A percentile compares a stretch with the other conserved stretches of the same genome.
These are phyloP conservation scores for Acacia acuminata DNA, from an alignment of 306 rosid species.

Conservation along the genomic window DNA sequence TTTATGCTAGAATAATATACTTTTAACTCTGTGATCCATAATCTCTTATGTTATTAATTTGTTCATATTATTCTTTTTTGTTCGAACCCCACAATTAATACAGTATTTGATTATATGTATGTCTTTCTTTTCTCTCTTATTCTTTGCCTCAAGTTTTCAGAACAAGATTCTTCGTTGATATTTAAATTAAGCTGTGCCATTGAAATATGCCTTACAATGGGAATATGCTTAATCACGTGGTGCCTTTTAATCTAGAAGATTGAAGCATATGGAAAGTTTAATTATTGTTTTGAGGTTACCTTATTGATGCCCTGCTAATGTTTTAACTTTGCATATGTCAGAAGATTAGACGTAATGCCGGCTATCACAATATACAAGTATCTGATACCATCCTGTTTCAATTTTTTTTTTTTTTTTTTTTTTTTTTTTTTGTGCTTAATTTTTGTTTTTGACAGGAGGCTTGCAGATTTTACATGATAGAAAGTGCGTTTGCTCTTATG, in stretches of 20 bases:
- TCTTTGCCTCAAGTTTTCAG: not conserved
- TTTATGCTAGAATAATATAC: not conserved
- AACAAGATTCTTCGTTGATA: not conserved
- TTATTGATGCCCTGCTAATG: not conserved
- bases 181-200: not conserved
- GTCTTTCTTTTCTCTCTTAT: not conserved
- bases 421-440: not conserved
- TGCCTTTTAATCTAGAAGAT: not conserved
- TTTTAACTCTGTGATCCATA: not conserved
- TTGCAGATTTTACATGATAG: slow-evolving; percentile 87
- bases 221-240: not conserved
- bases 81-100: not conserved
- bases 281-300: not conserved
- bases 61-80: not conserved
- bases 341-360: not conserved
- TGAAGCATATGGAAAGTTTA: not conserved
- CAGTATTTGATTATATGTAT: not conserved
- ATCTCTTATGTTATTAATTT: not conserved
- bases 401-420: not conserved
- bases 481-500: slow-evolving; percentile 90
- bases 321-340: not conserved
- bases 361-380: not conserved
- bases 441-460: slow-evolving; percentile 66
- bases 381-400: not conserved
- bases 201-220: not conserved